phyloP scores from a whole-genome alignment of 148 eudicot species.

The Hydrangea macrophylla region DNA sequence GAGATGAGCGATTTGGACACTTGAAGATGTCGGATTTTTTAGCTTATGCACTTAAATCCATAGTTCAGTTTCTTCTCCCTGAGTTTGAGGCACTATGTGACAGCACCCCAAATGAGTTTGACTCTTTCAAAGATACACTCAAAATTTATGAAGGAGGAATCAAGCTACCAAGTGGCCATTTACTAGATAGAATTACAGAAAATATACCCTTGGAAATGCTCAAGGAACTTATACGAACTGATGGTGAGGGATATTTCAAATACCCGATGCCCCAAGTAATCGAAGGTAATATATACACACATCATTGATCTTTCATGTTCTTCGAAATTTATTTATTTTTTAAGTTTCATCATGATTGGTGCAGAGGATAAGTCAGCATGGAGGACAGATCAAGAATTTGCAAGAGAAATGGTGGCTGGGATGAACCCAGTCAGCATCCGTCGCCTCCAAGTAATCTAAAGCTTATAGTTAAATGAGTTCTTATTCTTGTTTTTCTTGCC shows the following conservation, averaged over 20 bases:
- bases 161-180: constrained; percentile 31
- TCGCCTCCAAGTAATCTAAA: constrained; percentile 44
- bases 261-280: constrained; percentile 77
- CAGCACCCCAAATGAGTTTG: constrained; percentile 56
- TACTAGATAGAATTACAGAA: constrained; percentile 33
- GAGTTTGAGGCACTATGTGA: constrained; percentile 46
- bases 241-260: constrained; percentile 50
- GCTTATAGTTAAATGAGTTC: background rate
- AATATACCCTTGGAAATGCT: constrained; percentile 55
- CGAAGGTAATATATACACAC: constrained; percentile 34
- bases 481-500: background rate
- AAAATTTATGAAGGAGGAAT: constrained; percentile 66
- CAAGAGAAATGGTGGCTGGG: constrained; percentile 79
- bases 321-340: background rate
- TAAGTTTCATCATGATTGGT: background rate
- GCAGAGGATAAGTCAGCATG: constrained; percentile 67
- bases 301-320: background rate
- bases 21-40: constrained; percentile 68
- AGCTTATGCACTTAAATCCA: constrained; percentile 54
- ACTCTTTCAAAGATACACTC: constrained; percentile 51
- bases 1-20: constrained; percentile 79
- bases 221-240: constrained; percentile 46
- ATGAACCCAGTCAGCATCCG: constrained; percentile 54
- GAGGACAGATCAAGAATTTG: constrained; percentile 76
- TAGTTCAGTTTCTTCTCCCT: constrained; percentile 52